Evolutionary conservation across 192 early-diverging fungal genomes (phyloP).

Genomic region (Coemansia sp.): DNA sequence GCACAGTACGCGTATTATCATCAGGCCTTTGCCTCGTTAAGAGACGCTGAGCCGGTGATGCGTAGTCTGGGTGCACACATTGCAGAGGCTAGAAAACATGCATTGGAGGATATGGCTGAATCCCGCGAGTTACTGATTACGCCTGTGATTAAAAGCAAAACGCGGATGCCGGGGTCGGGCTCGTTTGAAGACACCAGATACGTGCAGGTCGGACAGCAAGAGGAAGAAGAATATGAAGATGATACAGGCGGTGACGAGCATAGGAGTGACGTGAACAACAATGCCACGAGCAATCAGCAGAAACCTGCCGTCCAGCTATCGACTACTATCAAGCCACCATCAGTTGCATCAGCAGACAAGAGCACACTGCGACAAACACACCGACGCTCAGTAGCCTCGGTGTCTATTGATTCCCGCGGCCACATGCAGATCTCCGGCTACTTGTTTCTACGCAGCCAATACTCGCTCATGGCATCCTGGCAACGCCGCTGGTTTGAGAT

Average conservation of each 20-base stretch:
- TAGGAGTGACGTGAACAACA: too few relatives aligned
- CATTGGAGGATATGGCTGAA: slow-evolving; percentile 11
- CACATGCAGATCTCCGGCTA: slow-evolving; percentile 68
- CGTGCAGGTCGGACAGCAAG: slow-evolving; percentile 42
- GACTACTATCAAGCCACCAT: too few relatives aligned
- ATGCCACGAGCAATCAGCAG: too few relatives aligned
- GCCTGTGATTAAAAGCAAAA: not conserved
- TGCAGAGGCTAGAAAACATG: slow-evolving; percentile 11
- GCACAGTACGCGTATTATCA: slow-evolving; percentile 80
- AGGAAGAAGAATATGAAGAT: slow-evolving; percentile 25
- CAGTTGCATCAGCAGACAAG: not conserved
- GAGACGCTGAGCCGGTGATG: slow-evolving; percentile 80
- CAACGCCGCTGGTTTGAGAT: slow-evolving; percentile 75
- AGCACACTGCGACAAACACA: not conserved
- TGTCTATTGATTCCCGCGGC: slow-evolving; percentile 38
- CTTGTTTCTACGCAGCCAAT: slow-evolving; percentile 71
- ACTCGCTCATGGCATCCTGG: slow-evolving; percentile 75
- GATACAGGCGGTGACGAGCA: too few relatives aligned
- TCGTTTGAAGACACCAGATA: slow-evolving; percentile 18
- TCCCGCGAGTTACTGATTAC: slow-evolving; percentile 13
- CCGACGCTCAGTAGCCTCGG: slow-evolving; percentile 33
- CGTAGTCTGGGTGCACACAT: slow-evolving; percentile 55
- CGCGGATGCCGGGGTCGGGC: not conserved
- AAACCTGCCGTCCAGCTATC: too few relatives aligned
- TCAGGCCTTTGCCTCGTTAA: slow-evolving; percentile 73